Evolutionary conservation across 1,284 basidiomycete species (phyloP), one percentile per base, ranked within the genome.

Genomic region (Fomes fomentarius): DNA sequence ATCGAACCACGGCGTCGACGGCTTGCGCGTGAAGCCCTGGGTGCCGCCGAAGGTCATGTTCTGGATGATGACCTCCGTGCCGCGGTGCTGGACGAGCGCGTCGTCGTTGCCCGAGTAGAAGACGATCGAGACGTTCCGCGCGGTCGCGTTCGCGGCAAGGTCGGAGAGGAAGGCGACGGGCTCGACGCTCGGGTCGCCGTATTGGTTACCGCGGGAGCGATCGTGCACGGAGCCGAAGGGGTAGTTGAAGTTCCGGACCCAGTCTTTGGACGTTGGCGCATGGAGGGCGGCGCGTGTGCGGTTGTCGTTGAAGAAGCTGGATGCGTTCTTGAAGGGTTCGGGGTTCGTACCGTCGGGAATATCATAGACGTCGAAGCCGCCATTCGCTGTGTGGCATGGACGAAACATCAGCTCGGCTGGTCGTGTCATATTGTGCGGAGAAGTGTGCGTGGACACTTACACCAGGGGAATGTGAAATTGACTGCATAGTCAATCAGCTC

Each of bases 21-120:
- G 86, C 59, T 77, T 76, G 46, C 77, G 75, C 10, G 83, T 79
- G 64, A 88, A 89, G 7, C 86, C 87, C 66, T 82, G 85, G 40
- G 82, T 81, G 11, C 83, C 85, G 33, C 86, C 85, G 57, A 88
- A 71, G 24, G 69, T 71, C 42, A 66, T 71, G 53, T 71, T 71
- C 66, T 70, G 58, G 54, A 56, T 52, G 74, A 35, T 63, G 84
- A 85, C 69, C 76, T 89, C 82, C 39, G 85, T 83, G 19, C 66
- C 66, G 28, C 50, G 62, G 50, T 65, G 56, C 43, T 61, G 52
- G 19, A 65, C 63, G 50, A 69, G 62, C 25, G 63, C 56, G 54
- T 70, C 69, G 54, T 68, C 66, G 54, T 70, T 70, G 22, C 69
- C 69, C 15, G 67, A 67, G 54, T 68, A 71, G 56, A 70, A 63